Evolutionary conservation across 441 rosid species (phyloP), one percentile per base, ranked within the genome.

Genomic region (Arabidopsis lyrata): DNA sequence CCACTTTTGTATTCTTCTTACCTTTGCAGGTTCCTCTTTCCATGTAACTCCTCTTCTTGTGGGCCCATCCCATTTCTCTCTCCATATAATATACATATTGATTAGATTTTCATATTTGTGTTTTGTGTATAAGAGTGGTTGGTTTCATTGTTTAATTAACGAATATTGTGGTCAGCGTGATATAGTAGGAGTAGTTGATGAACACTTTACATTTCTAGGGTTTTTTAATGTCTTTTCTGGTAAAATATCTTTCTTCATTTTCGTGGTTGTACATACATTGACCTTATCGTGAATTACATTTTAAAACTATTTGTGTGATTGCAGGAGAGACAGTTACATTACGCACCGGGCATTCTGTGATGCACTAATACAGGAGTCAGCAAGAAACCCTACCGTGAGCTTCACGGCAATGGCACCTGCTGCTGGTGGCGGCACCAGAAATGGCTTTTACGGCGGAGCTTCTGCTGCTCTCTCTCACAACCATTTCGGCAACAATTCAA

Each of bases 261-360:
- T 42, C 5, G 12, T 32, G n/a, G 8, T 44, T 56, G 32, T 16
- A 15, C 2, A 2, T 61, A 54, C 15, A 45, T 22, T 63, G 15
- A 53, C 35, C 1, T 29, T 29, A 29, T 29, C 31, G 31, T 29
- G 31, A 29, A 18, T 18, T 18, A 18, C 20, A 18, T 18, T 18
- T 18, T 18, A 18, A 18, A 29, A 29, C 4, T 29, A 29, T 29
- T 29, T 29, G 31, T 29, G 60, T 70, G 52, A 55, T 57, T 20
- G 77, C 83, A 91, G 97, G 65, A 85, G 97, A 16, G 97, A 91
- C 57, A 91, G 97, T 61, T 91, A 89, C 83, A 87, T 89, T 20
- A 89, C 95, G 13, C 97, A 91, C 61, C 74, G 93, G 29, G 95
- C 97, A 12, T 91, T 91, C 57, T 89, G 97, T 38, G 95, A 89